Evolutionary conservation across 352 stramenopile species (phyloP).

Genomic region (Phytophthora brassicae): DNA sequence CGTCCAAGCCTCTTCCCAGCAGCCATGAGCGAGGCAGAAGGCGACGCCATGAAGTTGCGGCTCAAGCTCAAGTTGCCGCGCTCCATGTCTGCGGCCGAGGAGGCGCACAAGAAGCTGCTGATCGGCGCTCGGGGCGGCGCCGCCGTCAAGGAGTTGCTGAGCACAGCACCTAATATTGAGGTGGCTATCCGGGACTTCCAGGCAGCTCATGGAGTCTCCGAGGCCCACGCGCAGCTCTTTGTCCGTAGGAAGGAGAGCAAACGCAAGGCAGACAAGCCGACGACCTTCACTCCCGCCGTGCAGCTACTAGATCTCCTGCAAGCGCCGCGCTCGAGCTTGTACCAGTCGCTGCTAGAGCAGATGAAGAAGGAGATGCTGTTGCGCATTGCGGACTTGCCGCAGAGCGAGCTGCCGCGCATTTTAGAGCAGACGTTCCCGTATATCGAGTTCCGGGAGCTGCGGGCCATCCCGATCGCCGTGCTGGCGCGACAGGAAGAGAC

Average conservation of each 20-base stretch:
- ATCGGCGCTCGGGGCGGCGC: slow-evolving; percentile 72
- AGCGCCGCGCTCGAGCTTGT: slow-evolving; percentile 61
- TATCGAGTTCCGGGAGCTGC: slow-evolving; percentile 87
- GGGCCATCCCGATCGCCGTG: slow-evolving; percentile 82
- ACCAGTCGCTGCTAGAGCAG: slow-evolving; percentile 67
- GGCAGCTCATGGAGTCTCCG: slow-evolving; percentile 54
- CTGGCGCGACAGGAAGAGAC: slow-evolving; percentile 80
- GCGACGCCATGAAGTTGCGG: slow-evolving; percentile 36
- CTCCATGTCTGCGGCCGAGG: slow-evolving; percentile 26
- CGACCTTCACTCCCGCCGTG: slow-evolving; percentile 52
- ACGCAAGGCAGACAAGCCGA: slow-evolving; percentile 20
- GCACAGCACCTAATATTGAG: slow-evolving; percentile 81
- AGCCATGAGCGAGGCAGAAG: slow-evolving; percentile 43
- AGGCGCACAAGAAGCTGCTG: slow-evolving; percentile 46
- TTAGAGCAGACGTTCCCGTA: slow-evolving; percentile 86
- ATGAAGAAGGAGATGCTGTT: slow-evolving; percentile 75
- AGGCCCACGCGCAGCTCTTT: slow-evolving; percentile 44
- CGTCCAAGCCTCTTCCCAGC: background rate
- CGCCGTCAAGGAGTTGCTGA: slow-evolving; percentile 82
- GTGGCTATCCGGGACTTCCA: slow-evolving; percentile 85
- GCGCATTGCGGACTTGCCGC: slow-evolving; percentile 67
- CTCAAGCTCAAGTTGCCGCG: slow-evolving; percentile 70
- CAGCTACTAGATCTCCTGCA: slow-evolving; percentile 82
- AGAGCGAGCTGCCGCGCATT: slow-evolving; percentile 68
- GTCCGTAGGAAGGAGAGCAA: slow-evolving; percentile 30